Conservation (phyloP, 2,329 filamentous ascomycete genomes). For the Sphaerostilbella broomeana region DNA sequence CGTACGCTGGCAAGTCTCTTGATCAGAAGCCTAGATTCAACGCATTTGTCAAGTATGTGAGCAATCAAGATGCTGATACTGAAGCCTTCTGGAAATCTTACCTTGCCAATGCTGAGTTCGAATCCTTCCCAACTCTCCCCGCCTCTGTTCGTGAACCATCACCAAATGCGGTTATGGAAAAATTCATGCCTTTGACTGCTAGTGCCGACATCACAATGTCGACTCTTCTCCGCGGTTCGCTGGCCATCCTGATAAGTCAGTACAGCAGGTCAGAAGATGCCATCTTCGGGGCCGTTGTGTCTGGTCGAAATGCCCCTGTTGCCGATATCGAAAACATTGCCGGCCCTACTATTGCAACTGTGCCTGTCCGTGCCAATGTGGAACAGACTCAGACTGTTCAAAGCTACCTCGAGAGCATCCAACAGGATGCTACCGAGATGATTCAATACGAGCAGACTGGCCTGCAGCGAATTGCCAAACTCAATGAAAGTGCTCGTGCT, state of each 20-base stretch:
- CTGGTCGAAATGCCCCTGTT: slow-evolving; percentile 13
- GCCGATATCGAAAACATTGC: slow-evolving; percentile 11
- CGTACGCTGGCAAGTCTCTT: not conserved
- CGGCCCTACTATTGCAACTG: slow-evolving; percentile 15
- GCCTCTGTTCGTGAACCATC: slow-evolving; percentile 2
- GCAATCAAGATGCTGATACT: not conserved
- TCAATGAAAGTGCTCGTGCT: not conserved
- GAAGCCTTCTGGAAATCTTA: slow-evolving; percentile 2
- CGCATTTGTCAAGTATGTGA: slow-evolving; percentile 6
- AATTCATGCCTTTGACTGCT: slow-evolving; percentile 1
- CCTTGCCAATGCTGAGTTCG: slow-evolving; percentile 1
- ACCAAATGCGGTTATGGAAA: not conserved
- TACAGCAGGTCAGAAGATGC: slow-evolving; percentile 5
- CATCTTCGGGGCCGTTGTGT: slow-evolving; percentile 5
- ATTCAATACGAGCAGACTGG: slow-evolving; percentile 20
- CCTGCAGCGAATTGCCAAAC: slow-evolving; percentile 22
- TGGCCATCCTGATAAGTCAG: slow-evolving; percentile 5
- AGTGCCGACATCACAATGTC: not conserved
- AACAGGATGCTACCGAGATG: slow-evolving; percentile 19
- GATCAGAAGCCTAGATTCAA: slow-evolving; percentile 1
- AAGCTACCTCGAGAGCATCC: slow-evolving; percentile 15
- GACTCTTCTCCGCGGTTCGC: slow-evolving; percentile 4
- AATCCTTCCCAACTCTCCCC: slow-evolving; percentile 1
- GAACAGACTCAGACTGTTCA: slow-evolving; percentile 4
- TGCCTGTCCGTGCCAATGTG: slow-evolving; percentile 13